Percentiles rank a stretch among this genome's conserved stretches.
phyloP scores from a whole-genome alignment of 2,329 filamentous ascomycete genomes.

The Kalmusia sp. region DNA sequence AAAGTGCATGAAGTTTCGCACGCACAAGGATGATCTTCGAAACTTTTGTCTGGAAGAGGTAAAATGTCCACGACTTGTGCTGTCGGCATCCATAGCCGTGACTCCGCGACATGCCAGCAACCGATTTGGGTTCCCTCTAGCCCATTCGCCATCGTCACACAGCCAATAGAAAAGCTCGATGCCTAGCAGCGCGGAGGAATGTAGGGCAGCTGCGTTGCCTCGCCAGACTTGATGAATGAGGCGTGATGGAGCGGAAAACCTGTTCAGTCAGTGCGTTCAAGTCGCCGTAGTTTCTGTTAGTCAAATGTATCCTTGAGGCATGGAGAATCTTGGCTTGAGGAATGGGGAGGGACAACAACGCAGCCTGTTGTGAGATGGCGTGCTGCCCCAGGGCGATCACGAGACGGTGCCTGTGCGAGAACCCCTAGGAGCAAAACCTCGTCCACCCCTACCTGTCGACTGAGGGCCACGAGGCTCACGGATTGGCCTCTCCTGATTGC shows the following conservation, averaged over 20 bases:
- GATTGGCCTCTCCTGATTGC: slow-evolving; percentile 71
- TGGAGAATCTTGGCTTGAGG: background rate
- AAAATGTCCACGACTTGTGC: slow-evolving; percentile 9
- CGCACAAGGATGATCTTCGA: too few relatives aligned
- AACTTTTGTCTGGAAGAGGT: too few relatives aligned
- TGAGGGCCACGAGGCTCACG: slow-evolving; percentile 81
- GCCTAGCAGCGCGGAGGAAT: background rate
- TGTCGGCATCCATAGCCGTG: background rate
- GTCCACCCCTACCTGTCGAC: slow-evolving; percentile 75
- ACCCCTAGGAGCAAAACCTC: slow-evolving; percentile 75
- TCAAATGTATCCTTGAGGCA: background rate
- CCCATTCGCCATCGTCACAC: background rate
- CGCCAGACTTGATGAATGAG: background rate
- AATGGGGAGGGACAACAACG: slow-evolving; percentile 7
- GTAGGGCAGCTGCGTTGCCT: background rate
- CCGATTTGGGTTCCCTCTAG: background rate
- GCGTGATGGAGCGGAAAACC: background rate
- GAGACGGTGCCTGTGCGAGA: slow-evolving; percentile 16
- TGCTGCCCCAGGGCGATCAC: background rate
- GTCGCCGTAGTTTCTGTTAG: background rate
- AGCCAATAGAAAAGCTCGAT: background rate
- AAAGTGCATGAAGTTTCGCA: background rate
- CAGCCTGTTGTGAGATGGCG: slow-evolving; percentile 1
- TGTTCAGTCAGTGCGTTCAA: background rate
- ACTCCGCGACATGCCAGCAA: background rate